These are phyloP conservation scores for Monosporascus sp. DNA, from an alignment of 2,329 filamentous ascomycete genomes.

Conservation along the genomic window DNA sequence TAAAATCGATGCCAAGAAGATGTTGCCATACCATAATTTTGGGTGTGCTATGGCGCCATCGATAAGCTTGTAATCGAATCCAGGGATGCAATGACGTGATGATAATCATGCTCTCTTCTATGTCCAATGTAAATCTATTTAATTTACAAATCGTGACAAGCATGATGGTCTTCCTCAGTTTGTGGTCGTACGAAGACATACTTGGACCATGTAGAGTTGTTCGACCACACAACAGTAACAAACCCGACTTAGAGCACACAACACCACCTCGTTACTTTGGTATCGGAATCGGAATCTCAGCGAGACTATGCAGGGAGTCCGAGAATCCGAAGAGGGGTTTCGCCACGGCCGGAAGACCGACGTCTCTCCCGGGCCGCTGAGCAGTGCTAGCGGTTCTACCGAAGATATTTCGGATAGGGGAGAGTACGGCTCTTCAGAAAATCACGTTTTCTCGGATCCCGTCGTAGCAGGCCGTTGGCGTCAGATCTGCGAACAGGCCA, in stretches of 20 bases:
- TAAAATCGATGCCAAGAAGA: no score
- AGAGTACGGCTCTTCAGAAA: constrained; percentile 26
- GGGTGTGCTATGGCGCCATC: constrained; percentile 11
- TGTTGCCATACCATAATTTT: neutral
- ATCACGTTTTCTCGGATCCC: constrained; percentile 45
- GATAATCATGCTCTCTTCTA: neutral
- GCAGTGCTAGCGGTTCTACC: neutral
- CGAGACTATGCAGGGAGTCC: neutral
- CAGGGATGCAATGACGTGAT: constrained; percentile 11
- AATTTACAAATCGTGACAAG: no score
- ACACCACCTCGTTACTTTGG: neutral
- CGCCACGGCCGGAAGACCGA: neutral
- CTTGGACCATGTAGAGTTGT: no score
- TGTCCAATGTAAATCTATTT: neutral
- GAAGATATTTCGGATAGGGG: constrained; percentile 7
- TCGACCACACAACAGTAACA: no score
- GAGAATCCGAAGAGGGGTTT: neutral
- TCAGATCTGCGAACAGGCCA: constrained; percentile 46
- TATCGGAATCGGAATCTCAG: neutral
- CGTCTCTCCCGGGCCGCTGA: neutral
- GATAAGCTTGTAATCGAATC: constrained; percentile 9
- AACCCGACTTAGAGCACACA: no score
- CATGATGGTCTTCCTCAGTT: no score
- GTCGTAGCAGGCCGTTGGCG: constrained; percentile 48
- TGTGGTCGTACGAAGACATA: no score